Evolutionary conservation across 345 rosid species (phyloP), one percentile per base, ranked within the genome.

Genomic region (Populus deltoides): DNA sequence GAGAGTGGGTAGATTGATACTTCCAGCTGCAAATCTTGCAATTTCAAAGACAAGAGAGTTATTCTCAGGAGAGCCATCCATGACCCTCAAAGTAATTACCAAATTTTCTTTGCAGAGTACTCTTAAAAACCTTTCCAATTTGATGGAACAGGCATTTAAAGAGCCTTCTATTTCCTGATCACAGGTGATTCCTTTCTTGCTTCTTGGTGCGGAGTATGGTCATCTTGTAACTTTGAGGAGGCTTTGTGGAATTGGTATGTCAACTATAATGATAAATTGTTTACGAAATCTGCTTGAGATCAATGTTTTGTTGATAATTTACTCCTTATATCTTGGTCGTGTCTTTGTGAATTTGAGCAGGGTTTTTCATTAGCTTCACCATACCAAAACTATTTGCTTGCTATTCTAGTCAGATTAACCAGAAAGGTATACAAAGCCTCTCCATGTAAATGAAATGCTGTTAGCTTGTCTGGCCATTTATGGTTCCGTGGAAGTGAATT

Each of bases 21-120:
- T 93, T 81, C 99, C 97, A 29, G 83, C 88, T 33, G 81, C 90
- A 45, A 96, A 96, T 84, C 88, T 96, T 73, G 93, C 85, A 9
- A 91, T 92, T 81, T 90, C 86, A 39, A 90, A 85, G 86, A 86
- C 77, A 8, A 86, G 85, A 62, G 85, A 88, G 83, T 88, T 96
- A 66, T 96, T 96, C 91, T 96, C 99, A 6, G 99, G 98, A 43
- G 99, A 96, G 80, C 98, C 98, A 71, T 88, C 90, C 41, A 93
- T 82, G 92, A 96, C 99, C 79, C 94, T 96, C 72, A 92, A 91
- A 84, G 99, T 96, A 87, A 78, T 53, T 51, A 41, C 20, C 72
- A 66, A 47, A 47, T 35, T 33, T 39, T 53, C 51, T 69, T 41
- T 49, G 16, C 39, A 33, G 57, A 31, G 8, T 25, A 36, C 39